phyloP scores from a whole-genome alignment of 1,139 yeast genomes.

The Zygoascus sp. region DNA sequence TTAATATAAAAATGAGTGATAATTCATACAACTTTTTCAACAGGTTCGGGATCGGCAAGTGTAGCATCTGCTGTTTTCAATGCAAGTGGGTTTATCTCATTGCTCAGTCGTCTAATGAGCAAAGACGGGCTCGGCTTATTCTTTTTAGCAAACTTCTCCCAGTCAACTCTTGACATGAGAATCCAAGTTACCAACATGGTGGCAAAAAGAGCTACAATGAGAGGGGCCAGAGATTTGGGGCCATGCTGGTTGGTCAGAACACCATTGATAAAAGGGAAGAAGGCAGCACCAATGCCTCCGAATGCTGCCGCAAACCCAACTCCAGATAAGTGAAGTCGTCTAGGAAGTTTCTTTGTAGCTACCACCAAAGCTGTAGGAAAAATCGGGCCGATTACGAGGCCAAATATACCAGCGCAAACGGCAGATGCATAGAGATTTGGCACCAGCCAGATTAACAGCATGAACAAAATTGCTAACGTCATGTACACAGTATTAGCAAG shows the following conservation, averaged over 20 bases:
- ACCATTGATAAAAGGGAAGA: conserved; percentile 33
- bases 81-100: not conserved
- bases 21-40: too few relatives aligned
- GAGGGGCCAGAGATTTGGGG: conserved; percentile 31
- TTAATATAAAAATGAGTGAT: too few relatives aligned
- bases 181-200: conserved; percentile 30
- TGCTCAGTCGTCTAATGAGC: too few relatives aligned
- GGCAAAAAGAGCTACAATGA: conserved; percentile 25
- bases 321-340: conserved; percentile 57
- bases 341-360: conserved; percentile 59
- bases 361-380: conserved; percentile 73
- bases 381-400: conserved; percentile 72
- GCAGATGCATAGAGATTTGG: conserved; percentile 30
- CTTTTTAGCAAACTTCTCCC: not conserved
- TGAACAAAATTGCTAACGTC: conserved; percentile 22
- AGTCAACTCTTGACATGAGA: conserved; percentile 5
- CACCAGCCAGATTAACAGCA: conserved; percentile 29
- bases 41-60: too few relatives aligned
- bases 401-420: conserved; percentile 48
- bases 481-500: conserved; percentile 24
- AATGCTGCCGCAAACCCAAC: conserved; percentile 73
- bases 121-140: too few relatives aligned
- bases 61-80: not conserved
- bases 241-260: conserved; percentile 29
- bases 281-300: conserved; percentile 78